Conservation (phyloP, 192 early-diverging fungal genomes). For the Umbelopsis sp. region DNA sequence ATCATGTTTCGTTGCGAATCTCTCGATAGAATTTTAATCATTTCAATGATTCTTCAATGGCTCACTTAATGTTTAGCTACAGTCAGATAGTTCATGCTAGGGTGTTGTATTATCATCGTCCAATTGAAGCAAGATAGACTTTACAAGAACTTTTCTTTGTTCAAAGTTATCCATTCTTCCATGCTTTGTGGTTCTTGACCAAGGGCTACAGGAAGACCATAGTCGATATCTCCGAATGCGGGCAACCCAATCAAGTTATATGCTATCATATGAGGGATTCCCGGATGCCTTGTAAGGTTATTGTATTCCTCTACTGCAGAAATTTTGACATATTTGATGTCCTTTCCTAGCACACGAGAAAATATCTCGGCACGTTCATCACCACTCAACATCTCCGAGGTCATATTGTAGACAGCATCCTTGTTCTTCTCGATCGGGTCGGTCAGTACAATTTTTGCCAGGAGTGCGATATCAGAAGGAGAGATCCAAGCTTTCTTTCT, state of each 20-base stretch:
- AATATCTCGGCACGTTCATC: slow-evolving; percentile 15
- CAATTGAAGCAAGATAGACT: background rate
- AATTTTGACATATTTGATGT: background rate
- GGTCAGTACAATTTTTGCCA: slow-evolving; percentile 8
- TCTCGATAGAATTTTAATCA: too few relatives aligned
- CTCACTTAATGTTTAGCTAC: too few relatives aligned
- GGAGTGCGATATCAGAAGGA: slow-evolving; percentile 16
- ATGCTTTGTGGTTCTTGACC: slow-evolving; percentile 16
- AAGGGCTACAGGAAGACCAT: background rate
- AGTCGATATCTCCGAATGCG: background rate
- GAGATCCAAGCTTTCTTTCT: slow-evolving; percentile 18
- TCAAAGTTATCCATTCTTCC: background rate
- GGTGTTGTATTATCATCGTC: too few relatives aligned
- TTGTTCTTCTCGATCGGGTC: slow-evolving; percentile 24
- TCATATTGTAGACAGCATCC: slow-evolving; percentile 24
- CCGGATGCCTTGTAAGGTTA: background rate
- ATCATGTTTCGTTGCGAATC: too few relatives aligned
- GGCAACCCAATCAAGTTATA: background rate
- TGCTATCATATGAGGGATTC: background rate
- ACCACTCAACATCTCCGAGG: background rate
- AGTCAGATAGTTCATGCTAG: too few relatives aligned
- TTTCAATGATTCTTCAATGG: too few relatives aligned
- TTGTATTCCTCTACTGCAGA: slow-evolving; percentile 6
- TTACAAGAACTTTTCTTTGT: slow-evolving; percentile 4
- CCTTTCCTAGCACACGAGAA: slow-evolving; percentile 2